Base-by-base conservation (phyloP, 495 filamentous ascomycete genomes). In the Chaetomium cochliodes region DNA sequence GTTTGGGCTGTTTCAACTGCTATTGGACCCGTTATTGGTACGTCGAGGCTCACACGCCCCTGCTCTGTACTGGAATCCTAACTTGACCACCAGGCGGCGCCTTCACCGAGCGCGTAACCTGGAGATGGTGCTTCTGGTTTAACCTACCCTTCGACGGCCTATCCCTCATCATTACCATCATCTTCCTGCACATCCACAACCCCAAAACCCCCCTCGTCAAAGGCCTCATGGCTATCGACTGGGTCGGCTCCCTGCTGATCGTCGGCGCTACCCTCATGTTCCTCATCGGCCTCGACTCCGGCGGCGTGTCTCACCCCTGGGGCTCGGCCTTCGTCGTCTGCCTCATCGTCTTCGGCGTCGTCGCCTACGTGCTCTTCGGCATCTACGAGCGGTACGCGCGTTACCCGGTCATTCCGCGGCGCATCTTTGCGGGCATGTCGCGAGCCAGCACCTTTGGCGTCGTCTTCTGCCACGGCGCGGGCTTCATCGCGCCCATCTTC, bases 1-100 rank as follows among this genome's bases (percentile, higher is more conserved):
- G 83, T 84, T 0, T 91, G 84, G 83, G 87, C 85, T 15, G 72
- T 91, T 44, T 89, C 88, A 28, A 80, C 80, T 56, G 85, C 85
- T 7, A 65, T 90, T 23, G 90, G 89, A 8, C 89, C 90, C 16
- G 82, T 92, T 13, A 74, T 93, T n/a, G 90, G 49, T 51, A 26
- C 5, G 49, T 37, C 11, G n/a, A 25, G 22, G 7, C 1, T 52
- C 6, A 7, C 5, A 37, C 8, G 9, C 33, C 33, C 30, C 30
- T n/a, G n/a, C n/a, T n/a, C n/a, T n/a, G n/a, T n/a, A n/a, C n/a
- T n/a, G n/a, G n/a, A n/a, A n/a, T n/a, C n/a, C 49, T 51, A 9
- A 51, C 49, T 23, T 20, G n/a, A 51, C 23, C 16, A 18, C 30
- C 23, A 28, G 50, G 90, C 23, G 90, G 90, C n/a, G 82, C 84